Percentiles rank a stretch among this genome's conserved stretches.
Evolutionary conservation across 2,329 filamentous ascomycete genomes (phyloP).

Genomic region (Eutypa lata): DNA sequence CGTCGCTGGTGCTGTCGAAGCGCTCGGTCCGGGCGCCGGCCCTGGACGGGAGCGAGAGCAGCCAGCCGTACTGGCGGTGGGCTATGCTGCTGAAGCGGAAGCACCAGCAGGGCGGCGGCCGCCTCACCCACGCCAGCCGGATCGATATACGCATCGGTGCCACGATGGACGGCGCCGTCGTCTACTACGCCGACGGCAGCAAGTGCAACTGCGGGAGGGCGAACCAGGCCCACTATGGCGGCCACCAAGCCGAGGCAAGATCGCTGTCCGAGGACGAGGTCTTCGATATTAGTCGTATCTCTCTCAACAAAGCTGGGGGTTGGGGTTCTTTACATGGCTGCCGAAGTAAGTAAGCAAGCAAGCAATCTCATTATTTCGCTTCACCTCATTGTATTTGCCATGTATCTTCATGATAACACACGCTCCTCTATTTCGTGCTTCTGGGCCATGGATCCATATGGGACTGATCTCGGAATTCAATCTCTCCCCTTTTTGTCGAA

Average conservation of each 20-base stretch:
- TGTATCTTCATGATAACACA: too few species aligned
- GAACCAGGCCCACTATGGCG: conserved; percentile 23
- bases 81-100: conserved; percentile 28
- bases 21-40: conserved; percentile 26
- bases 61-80: conserved; percentile 22
- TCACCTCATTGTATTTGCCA: too few species aligned
- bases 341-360: background rate
- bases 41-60: conserved; percentile 4
- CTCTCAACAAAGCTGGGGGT: conserved; percentile 14
- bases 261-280: conserved; percentile 17
- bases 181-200: conserved; percentile 42
- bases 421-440: too few species aligned
- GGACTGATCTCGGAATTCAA: too few species aligned
- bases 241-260: conserved; percentile 27
- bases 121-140: conserved; percentile 33
- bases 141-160: conserved; percentile 44
- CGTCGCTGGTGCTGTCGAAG: conserved; percentile 35
- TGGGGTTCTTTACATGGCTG: background rate
- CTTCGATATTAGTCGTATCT: conserved; percentile 27
- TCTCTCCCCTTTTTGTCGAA: background rate
- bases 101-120: conserved; percentile 17
- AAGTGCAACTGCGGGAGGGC: conserved; percentile 37
- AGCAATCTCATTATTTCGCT: background rate
- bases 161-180: conserved; percentile 41
- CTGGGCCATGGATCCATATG: too few species aligned